Evolutionary conservation across 106 monocot species (phyloP).

Genomic region (Gastrodia elata): DNA sequence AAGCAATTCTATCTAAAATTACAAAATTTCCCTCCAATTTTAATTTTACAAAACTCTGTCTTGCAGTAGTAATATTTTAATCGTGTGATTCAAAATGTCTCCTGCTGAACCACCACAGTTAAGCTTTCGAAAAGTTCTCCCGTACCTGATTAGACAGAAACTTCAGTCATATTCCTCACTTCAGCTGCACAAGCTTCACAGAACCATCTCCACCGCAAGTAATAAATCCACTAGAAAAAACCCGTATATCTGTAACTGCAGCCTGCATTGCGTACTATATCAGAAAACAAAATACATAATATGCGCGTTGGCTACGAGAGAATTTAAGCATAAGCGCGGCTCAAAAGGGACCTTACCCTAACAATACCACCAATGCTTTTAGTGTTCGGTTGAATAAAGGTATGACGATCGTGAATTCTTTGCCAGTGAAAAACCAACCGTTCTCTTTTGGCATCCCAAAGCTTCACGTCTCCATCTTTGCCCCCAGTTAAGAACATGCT

Average conservation of each 20-base stretch:
- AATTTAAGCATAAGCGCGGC: neutral
- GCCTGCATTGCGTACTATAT: constrained; percentile 38
- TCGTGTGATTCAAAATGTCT: neutral
- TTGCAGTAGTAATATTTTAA: too few species aligned
- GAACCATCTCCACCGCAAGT: constrained; percentile 96
- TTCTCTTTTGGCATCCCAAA: constrained; percentile 92
- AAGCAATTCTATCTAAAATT: too few species aligned
- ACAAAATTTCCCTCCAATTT: too few species aligned
- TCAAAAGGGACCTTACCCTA: constrained; percentile 35
- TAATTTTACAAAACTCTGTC: too few species aligned
- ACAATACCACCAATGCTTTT: constrained; percentile 78
- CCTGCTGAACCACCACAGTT: neutral
- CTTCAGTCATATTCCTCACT: constrained; percentile 5
- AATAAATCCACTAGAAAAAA: constrained; percentile 70
- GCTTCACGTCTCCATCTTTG: constrained; percentile 97
- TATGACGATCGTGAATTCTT: constrained; percentile 84
- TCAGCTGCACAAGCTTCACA: constrained; percentile 60
- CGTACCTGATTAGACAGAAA: neutral
- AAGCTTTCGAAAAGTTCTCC: neutral
- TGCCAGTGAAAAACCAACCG: constrained; percentile 73
- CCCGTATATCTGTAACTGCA: constrained; percentile 83
- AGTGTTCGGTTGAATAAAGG: constrained; percentile 86
- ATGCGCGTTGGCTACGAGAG: neutral
- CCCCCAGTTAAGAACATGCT: constrained; percentile 86
- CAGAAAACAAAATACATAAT: neutral